Conservation (phyloP, 176 grass and related monocot species). For the Oryza punctata region DNA sequence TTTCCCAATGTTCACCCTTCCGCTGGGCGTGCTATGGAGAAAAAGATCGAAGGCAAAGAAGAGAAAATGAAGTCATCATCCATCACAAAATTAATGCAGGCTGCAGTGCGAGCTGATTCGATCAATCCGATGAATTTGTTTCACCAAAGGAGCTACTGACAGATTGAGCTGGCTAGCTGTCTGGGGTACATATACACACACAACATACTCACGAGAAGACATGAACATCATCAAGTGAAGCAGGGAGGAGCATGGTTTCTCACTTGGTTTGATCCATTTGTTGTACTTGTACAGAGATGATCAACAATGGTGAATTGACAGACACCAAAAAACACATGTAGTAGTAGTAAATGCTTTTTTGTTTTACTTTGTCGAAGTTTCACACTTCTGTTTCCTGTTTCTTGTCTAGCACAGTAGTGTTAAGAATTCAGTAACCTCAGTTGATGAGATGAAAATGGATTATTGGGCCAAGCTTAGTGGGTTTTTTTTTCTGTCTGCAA, state of each 20-base stretch:
- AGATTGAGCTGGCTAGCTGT: neutral
- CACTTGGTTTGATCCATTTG: neutral
- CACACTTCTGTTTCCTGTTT: neutral
- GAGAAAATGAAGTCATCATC: constrained; percentile 32
- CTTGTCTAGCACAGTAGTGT: neutral
- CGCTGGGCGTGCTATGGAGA: constrained; percentile 60
- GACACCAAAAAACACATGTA: neutral
- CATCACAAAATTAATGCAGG: neutral
- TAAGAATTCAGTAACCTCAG: no score
- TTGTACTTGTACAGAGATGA: constrained; percentile 15
- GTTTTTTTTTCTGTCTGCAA: no score
- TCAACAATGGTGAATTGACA: constrained; percentile 20
- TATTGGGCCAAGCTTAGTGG: neutral
- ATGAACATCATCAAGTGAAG: neutral
- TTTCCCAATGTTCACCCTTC: constrained; percentile 70
- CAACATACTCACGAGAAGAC: no score
- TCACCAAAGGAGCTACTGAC: neutral
- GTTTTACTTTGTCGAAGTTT: neutral
- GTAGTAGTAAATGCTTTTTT: neutral
- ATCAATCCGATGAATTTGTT: neutral
- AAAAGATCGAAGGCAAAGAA: constrained; percentile 51
- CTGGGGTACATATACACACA: neutral
- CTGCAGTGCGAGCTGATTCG: neutral
- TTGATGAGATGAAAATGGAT: neutral
- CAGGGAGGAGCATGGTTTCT: neutral